Conservation (phyloP, 345 rosid species). For the Melaleuca alternifolia region DNA sequence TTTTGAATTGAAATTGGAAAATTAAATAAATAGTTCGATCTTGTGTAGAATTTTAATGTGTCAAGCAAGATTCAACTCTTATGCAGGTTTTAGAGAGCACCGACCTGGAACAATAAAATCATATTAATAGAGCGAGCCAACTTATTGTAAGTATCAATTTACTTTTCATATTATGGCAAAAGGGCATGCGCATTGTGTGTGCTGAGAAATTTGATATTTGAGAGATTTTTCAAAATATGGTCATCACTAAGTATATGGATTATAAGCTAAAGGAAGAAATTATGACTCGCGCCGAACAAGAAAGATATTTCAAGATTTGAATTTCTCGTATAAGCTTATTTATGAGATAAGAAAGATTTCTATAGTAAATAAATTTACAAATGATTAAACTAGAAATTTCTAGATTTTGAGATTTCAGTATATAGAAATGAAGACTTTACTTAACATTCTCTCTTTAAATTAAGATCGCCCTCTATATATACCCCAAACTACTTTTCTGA, state of each 20-base stretch:
- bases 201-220: neutral
- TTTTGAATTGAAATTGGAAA: neutral
- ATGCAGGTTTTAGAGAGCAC: neutral
- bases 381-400: neutral
- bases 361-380: neutral
- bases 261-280: neutral
- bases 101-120: neutral
- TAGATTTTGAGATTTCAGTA: neutral
- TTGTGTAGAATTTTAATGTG: neutral
- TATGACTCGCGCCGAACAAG: fast-evolving
- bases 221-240: neutral
- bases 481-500: neutral
- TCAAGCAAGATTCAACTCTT: too few species aligned
- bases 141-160: neutral
- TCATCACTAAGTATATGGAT: neutral
- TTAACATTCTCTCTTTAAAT: neutral
- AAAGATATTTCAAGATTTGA: neutral
- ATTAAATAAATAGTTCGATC: neutral
- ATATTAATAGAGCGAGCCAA: neutral
- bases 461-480: neutral
- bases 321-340: neutral
- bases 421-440: neutral
- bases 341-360: neutral
- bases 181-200: neutral
- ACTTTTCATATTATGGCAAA: neutral